Evolutionary conservation across 202 grass and related monocot species (phyloP).

Genomic region (Carex arenaria): DNA sequence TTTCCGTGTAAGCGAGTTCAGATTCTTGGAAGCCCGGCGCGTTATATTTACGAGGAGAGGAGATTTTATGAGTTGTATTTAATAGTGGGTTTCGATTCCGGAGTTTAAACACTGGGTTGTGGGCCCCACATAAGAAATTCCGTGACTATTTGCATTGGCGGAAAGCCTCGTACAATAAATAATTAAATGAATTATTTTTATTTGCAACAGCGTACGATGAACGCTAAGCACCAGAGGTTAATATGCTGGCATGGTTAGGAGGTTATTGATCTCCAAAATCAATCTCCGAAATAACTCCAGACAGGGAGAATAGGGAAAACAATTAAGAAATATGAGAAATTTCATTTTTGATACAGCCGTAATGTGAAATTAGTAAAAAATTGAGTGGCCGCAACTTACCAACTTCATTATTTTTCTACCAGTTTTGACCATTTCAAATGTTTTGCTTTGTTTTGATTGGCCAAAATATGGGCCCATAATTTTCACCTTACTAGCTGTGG

Average conservation of each 20-base stretch:
- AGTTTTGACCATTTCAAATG: too few species aligned
- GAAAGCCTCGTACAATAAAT: conserved; percentile 3
- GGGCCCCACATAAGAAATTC: not conserved
- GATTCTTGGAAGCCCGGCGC: not conserved
- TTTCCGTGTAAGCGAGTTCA: not conserved
- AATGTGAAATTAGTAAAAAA: too few species aligned
- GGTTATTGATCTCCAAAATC: not conserved
- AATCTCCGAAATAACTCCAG: not conserved
- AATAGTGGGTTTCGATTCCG: conserved; percentile 16
- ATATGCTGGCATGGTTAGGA: not conserved
- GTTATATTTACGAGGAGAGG: not conserved
- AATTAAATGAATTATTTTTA: not conserved
- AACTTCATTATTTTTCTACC: too few species aligned
- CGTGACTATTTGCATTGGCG: not conserved
- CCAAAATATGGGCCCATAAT: too few species aligned
- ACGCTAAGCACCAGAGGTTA: not conserved
- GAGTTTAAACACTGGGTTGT: not conserved
- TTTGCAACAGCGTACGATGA: not conserved
- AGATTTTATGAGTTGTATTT: conserved; percentile 22
- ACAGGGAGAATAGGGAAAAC: too few species aligned
- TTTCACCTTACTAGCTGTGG: too few species aligned
- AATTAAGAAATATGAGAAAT: too few species aligned
- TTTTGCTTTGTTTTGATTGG: too few species aligned
- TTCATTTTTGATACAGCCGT: too few species aligned
- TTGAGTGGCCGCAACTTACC: too few species aligned